Evolutionary conservation across 257 asterid species (phyloP).

Genomic region (Solanum corneliomulleri): DNA sequence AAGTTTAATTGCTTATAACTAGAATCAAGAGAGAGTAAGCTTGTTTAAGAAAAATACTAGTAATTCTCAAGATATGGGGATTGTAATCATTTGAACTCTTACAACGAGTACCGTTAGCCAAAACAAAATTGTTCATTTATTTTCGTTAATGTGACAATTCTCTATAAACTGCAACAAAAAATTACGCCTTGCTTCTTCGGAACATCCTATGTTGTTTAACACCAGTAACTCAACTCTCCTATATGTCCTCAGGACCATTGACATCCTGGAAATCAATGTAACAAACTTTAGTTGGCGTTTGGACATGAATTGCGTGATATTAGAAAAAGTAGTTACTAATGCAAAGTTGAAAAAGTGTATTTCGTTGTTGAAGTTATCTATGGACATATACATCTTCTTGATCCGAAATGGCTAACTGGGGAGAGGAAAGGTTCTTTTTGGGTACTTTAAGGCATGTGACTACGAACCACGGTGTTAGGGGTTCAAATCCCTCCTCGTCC

Average conservation of each 20-base stretch:
- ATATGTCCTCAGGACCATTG: slow-evolving; percentile 71
- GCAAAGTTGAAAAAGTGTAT: neutral
- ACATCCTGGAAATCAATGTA: slow-evolving; percentile 42
- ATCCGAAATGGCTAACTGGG: neutral
- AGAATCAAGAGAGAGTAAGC: neutral
- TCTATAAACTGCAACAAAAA: neutral
- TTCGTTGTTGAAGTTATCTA: neutral
- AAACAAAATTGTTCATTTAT: slow-evolving; percentile 1
- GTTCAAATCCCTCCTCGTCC: neutral
- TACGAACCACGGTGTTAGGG: neutral
- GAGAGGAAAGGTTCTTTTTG: neutral
- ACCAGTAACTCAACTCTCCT: slow-evolving; percentile 3
- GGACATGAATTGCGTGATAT: neutral
- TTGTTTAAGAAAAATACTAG: neutral
- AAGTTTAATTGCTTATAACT: neutral
- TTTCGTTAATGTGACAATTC: neutral
- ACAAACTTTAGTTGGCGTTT: neutral
- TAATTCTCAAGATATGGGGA: neutral
- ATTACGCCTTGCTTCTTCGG: neutral
- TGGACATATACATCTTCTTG: neutral
- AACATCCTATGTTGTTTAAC: neutral
- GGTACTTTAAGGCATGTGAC: neutral
- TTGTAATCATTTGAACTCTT: neutral
- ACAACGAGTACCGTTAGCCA: neutral
- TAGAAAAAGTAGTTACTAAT: neutral